Conservation (phyloP, 2,329 filamentous ascomycete genomes). For the Xylariaceae sp. region DNA sequence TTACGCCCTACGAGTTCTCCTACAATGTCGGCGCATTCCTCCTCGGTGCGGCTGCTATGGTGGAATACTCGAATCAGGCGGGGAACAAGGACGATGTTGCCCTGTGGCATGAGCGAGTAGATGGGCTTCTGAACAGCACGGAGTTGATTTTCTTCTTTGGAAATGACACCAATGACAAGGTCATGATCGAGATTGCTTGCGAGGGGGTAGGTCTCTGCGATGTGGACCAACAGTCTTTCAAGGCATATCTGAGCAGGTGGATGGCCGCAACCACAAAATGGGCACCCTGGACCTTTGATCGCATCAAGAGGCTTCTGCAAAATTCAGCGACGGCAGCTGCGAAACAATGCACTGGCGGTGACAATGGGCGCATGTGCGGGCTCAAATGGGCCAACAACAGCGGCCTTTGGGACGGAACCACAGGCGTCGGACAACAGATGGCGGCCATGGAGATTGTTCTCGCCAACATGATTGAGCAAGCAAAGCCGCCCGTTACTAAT, state of each 20-base stretch:
- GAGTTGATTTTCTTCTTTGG: conserved; percentile 52
- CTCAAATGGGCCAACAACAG: conserved; percentile 51
- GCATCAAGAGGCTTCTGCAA: conserved; percentile 48
- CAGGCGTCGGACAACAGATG: conserved; percentile 67
- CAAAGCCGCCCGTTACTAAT: conserved; percentile 36
- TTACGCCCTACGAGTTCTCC: conserved; percentile 60
- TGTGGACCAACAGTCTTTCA: conserved; percentile 58
- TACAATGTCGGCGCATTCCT: conserved; percentile 66
- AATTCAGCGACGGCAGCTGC: conserved; percentile 54
- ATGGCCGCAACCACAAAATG: conserved; percentile 58
- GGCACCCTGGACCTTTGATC: conserved; percentile 53
- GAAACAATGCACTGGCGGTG: conserved; percentile 52
- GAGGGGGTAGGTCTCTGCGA: conserved; percentile 58
- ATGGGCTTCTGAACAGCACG: conserved; percentile 50
- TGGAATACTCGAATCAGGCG: conserved; percentile 50
- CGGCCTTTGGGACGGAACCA: conserved; percentile 51
- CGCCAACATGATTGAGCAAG: conserved; percentile 50
- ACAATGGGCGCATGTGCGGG: conserved; percentile 54
- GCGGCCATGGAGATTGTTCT: conserved; percentile 60
- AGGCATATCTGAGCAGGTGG: conserved; percentile 58
- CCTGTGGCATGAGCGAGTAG: conserved; percentile 54
- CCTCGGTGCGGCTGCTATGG: conserved; percentile 63
- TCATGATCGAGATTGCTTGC: conserved; percentile 63
- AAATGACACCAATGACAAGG: conserved; percentile 37
- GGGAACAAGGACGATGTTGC: conserved; percentile 32